Evolutionary conservation across 192 early-diverging fungal genomes (phyloP), one percentile per base, ranked within the genome.

Genomic region (Coemansia sp.): DNA sequence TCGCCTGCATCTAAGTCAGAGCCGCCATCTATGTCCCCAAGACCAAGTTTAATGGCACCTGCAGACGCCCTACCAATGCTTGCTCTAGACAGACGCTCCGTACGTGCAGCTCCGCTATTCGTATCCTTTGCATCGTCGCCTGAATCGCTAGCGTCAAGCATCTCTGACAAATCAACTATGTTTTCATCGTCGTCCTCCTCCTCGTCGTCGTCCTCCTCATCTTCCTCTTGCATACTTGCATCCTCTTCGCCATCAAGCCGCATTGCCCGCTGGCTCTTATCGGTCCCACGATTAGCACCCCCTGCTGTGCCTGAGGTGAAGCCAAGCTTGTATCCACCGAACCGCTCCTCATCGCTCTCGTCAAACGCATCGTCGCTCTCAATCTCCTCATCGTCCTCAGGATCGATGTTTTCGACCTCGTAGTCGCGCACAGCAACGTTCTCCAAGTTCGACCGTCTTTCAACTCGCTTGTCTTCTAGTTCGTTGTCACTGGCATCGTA

Each of bases 301-400:
- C 63, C 39, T 61, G 58, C 46, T 56, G 46, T 29, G 28, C 46
- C 31, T 12, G 63, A n/a, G 88, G 23, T 80, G 74, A 59, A 67
- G 71, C 52, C 31, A 55, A 88, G 84, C 64, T 82, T 80, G 63
- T 87, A 93, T 48, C 81, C 69, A 29, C 89, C 91, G 67, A 92
- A 97, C 55, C 87, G 75, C 55, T 94, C 91, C 53, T 95, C 93
- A 62, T 95, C 94, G 46, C 81, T 84, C 15, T 88, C 88, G 53
- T 93, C 85, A 79, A 95, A 95, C 6, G 94, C 94, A 29, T 90
- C 93, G 65, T 98, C 94, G 42, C 93, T 92, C 35, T 91, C 88
- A 51, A 96, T 95, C 59, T 96, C 94, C 67, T 98, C 94, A 67
- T 98, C 94, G 70, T 98, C 94, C 59, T 95, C 93, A 5, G 86